A percentile compares a stretch with the other conserved stretches of the same genome.
These are phyloP conservation scores for Aspergillus ustus DNA, from an alignment of 2,329 filamentous ascomycete genomes.

Conservation along the genomic window DNA sequence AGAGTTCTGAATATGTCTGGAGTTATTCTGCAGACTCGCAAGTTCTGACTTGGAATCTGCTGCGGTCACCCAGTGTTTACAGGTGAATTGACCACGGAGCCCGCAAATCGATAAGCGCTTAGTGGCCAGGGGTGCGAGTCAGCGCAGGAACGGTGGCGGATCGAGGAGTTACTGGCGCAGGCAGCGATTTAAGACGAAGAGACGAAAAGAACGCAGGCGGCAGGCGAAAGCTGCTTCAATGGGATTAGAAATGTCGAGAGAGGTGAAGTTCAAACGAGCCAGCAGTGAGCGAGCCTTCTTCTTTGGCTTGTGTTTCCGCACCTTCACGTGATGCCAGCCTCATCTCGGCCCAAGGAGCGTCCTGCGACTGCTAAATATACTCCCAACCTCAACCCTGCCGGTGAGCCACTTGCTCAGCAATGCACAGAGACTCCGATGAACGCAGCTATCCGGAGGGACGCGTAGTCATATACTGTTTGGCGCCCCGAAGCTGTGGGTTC, in stretches of 20 bases:
- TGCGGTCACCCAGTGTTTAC: neutral
- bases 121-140: neutral
- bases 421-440: slow-evolving; percentile 6
- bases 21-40: neutral
- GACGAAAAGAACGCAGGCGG: neutral
- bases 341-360: slow-evolving; percentile 12
- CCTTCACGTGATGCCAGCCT: slow-evolving; percentile 15
- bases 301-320: slow-evolving; percentile 4
- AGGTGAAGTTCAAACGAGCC: neutral
- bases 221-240: neutral
- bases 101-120: slow-evolving; percentile 5
- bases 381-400: slow-evolving; percentile 5
- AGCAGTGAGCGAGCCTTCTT: neutral
- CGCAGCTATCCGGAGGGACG: slow-evolving; percentile 7
- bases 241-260: neutral
- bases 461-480: slow-evolving; percentile 3
- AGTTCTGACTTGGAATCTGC: neutral
- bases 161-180: neutral
- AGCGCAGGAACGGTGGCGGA: neutral
- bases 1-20: neutral
- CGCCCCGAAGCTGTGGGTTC: neutral
- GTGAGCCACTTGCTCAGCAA: neutral
- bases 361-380: neutral
- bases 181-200: neutral
- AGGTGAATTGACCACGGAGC: neutral